Percentiles rank a stretch among this genome's conserved stretches.
These are phyloP conservation scores for Annulohypoxylon truncatum DNA, from an alignment of 2,329 filamentous ascomycete species.

Conservation along the genomic window DNA sequence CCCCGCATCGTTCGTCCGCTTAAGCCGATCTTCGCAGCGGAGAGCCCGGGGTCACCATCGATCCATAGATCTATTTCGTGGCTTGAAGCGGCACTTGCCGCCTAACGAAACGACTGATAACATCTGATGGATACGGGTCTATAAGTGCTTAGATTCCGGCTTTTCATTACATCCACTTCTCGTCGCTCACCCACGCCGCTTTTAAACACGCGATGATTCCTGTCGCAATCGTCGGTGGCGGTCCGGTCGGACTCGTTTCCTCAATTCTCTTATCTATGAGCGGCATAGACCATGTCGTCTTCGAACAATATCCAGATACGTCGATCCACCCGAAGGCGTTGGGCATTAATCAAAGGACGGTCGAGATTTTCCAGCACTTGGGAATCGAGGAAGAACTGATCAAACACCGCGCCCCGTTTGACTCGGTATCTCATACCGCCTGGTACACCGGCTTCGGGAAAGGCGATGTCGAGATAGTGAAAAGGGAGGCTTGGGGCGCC, in stretches of 20 bases:
- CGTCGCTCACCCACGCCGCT: no score
- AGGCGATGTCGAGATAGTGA: conserved; percentile 1
- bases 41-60: background rate
- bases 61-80: background rate
- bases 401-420: conserved; percentile 5
- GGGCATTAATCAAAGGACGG: conserved; percentile 2
- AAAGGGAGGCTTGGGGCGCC: conserved; percentile 5
- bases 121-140: background rate
- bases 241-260: conserved; percentile 4
- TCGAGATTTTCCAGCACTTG: conserved; percentile 5
- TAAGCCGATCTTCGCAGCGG: background rate
- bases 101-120: background rate
- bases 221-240: conserved; percentile 6
- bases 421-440: conserved; percentile 1
- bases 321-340: conserved; percentile 5
- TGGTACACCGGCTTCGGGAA: conserved; percentile 5
- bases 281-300: conserved; percentile 1
- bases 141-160: background rate
- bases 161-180: background rate
- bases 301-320: conserved; percentile 6
- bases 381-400: conserved; percentile 5
- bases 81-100: background rate
- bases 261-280: conserved; percentile 11
- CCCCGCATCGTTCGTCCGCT: background rate
- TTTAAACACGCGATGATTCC: conserved; percentile 4